phyloP scores from a whole-genome alignment of 805 yeast species.

The Wickerhamomyces chambardii region DNA sequence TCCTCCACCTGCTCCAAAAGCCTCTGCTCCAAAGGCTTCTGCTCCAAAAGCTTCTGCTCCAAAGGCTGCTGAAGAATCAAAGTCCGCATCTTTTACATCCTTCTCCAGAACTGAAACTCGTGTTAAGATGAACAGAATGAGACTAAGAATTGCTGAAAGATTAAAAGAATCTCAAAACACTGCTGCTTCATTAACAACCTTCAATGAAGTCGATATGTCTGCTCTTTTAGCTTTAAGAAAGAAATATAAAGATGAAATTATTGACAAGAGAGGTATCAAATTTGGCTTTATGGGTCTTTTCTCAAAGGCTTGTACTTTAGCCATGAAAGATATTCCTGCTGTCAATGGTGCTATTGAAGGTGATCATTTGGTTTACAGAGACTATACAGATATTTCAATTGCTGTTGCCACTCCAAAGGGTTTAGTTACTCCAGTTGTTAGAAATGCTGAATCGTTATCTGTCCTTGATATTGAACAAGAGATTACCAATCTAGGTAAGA shows the following conservation, averaged over 20 bases:
- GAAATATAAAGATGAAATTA: conserved; percentile 91
- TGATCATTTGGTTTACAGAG: conserved; percentile 92
- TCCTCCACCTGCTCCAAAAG: conserved; percentile 13
- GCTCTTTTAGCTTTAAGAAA: conserved; percentile 89
- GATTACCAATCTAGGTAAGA: conserved; percentile 70
- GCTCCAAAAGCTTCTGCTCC: conserved; percentile 18
- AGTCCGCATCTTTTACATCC: conserved; percentile 26
- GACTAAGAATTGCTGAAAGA: conserved; percentile 97
- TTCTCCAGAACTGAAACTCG: conserved; percentile 83
- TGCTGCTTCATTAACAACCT: conserved; percentile 95
- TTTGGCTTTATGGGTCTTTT: conserved; percentile 99
- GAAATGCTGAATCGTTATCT: conserved; percentile 89
- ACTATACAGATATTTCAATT: conserved; percentile 89
- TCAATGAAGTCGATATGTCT: conserved; percentile 97
- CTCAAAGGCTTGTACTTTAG: conserved; percentile 87
- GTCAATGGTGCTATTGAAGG: conserved; percentile 94
- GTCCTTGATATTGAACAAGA: conserved; percentile 87
- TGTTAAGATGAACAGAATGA: conserved; percentile 99
- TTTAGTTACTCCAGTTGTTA: conserved; percentile 93
- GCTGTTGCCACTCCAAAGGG: conserved; percentile 99
- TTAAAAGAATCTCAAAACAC: conserved; percentile 99
- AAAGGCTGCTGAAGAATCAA: conserved; percentile 8
- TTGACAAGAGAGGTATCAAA: conserved; percentile 89
- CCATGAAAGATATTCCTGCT: conserved; percentile 91
- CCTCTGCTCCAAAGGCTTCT: conserved; percentile 16